Percentiles rank a stretch among this genome's conserved stretches.
Conservation (phyloP, 148 eudicot species). For the Spergularia marina region DNA sequence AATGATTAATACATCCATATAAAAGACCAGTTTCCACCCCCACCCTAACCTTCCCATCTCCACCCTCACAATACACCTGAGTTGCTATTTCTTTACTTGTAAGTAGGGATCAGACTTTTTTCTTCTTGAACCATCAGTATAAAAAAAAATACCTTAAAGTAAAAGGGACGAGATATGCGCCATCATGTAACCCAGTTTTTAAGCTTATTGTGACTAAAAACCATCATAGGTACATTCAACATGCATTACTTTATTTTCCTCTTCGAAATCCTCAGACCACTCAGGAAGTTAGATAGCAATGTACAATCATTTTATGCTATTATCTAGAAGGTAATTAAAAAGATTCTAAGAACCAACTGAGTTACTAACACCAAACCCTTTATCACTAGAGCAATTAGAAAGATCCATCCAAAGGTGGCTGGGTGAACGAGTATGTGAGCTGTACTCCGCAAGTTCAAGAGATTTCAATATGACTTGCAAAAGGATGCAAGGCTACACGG, state of each 20-base stretch:
- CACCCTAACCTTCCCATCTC: too few species aligned
- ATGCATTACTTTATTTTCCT: neutral
- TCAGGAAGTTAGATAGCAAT: neutral
- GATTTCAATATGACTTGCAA: too few species aligned
- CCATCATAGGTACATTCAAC: too few species aligned
- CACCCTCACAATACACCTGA: neutral
- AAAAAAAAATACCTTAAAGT: neutral
- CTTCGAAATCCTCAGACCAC: neutral
- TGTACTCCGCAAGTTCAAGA: too few species aligned
- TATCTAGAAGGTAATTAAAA: neutral
- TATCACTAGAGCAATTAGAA: too few species aligned
- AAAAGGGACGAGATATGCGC: neutral
- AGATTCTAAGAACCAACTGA: neutral
- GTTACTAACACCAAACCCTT: too few species aligned
- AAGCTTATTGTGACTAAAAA: neutral
- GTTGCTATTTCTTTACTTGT: neutral
- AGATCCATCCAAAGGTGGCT: too few species aligned
- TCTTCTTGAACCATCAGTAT: too few species aligned
- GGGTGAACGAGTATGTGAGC: too few species aligned
- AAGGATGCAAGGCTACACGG: too few species aligned
- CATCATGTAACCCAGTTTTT: neutral
- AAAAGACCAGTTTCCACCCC: neutral
- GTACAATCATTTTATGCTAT: neutral
- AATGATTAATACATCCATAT: neutral
- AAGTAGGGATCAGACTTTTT: neutral